These are phyloP conservation scores for Cladosporium sp. DNA, from an alignment of 2,329 filamentous ascomycete species.

Conservation along the genomic window DNA sequence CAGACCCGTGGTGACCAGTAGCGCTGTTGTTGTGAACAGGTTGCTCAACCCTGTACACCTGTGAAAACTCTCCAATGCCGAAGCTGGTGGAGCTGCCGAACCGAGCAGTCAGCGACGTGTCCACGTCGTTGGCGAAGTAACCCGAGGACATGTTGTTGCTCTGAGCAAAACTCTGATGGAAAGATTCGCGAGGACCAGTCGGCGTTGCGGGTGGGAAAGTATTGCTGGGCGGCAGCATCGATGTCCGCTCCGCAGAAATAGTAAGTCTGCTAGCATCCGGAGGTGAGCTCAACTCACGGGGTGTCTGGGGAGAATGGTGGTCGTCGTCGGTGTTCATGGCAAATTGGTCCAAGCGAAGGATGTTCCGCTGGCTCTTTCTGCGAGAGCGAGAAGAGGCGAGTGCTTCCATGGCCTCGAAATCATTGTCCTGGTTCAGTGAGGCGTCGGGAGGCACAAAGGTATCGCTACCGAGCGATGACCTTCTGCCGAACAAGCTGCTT, in stretches of 20 bases:
- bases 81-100: conserved; percentile 79
- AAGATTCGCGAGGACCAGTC: conserved; percentile 60
- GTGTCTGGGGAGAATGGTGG: conserved; percentile 56
- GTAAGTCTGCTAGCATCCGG: conserved; percentile 79
- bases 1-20: conserved; percentile 9
- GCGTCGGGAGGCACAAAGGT: conserved; percentile 41
- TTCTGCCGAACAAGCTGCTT: conserved; percentile 47
- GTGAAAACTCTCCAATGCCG: conserved; percentile 88
- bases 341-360: conserved; percentile 2
- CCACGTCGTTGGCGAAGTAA: conserved; percentile 67
- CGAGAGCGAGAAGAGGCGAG: not conserved
- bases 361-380: conserved; percentile 8
- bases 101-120: conserved; percentile 66
- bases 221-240: conserved; percentile 35
- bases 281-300: conserved; percentile 67
- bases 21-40: conserved; percentile 24
- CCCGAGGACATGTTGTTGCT: conserved; percentile 51
- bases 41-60: conserved; percentile 75
- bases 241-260: conserved; percentile 60
- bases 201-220: conserved; percentile 75
- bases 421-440: conserved; percentile 18
- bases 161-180: conserved; percentile 53
- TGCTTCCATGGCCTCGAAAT: not conserved
- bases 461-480: conserved; percentile 43
- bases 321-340: not conserved